Conservation (phyloP, 495 filamentous ascomycete genomes). For the Neurospora sp. region DNA sequence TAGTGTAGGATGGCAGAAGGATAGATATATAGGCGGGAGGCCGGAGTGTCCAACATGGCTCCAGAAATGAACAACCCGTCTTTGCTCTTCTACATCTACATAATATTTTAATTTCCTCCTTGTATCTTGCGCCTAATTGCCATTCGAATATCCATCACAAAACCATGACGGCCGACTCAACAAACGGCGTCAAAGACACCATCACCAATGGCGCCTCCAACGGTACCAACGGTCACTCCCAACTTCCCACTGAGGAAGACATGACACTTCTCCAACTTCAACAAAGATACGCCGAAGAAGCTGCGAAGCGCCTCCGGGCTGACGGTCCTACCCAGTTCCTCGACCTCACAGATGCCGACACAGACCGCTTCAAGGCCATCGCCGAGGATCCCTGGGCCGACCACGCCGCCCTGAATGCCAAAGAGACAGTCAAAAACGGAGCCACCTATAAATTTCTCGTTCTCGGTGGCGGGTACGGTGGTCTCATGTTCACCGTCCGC, state of each 20-base stretch:
- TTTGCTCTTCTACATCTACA: background rate
- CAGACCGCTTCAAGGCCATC: slow-evolving; percentile 23
- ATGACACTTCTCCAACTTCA: slow-evolving; percentile 20
- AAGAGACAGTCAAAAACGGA: slow-evolving; percentile 15
- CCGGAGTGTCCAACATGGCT: background rate
- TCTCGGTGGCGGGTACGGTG: slow-evolving; percentile 44
- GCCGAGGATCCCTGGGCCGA: slow-evolving; percentile 38
- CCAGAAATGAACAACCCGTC: background rate
- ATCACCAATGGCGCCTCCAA: background rate
- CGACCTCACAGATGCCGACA: slow-evolving; percentile 19
- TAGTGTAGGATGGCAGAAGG: background rate
- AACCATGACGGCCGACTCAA: background rate
- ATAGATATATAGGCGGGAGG: background rate
- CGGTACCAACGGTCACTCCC: background rate
- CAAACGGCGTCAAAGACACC: background rate
- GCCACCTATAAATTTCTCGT: slow-evolving; percentile 35
- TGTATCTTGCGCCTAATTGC: no score
- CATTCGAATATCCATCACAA: no score
- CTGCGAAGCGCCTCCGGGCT: slow-evolving; percentile 34
- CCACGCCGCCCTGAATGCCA: slow-evolving; percentile 29
- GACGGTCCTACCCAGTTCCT: slow-evolving; percentile 35
- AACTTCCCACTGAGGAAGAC: slow-evolving; percentile 7
- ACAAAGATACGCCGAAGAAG: slow-evolving; percentile 36
- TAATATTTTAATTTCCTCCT: no score
- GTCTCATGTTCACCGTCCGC: slow-evolving; percentile 37